Conservation (phyloP, 2,329 filamentous ascomycete genomes). For the Diplodia mutila region DNA sequence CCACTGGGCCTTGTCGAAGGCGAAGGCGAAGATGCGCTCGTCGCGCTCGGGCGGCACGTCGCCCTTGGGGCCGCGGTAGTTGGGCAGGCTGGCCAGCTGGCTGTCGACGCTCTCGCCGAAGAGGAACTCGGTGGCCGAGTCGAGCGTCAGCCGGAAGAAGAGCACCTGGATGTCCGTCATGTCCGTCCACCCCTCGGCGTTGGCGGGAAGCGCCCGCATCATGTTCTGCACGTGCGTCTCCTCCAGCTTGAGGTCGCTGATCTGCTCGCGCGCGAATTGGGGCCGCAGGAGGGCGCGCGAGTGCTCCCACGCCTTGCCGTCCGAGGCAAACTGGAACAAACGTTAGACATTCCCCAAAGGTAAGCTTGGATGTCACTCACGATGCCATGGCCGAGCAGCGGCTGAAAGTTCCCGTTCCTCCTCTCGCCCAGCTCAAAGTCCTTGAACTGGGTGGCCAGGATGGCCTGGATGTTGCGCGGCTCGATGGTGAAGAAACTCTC, state of each 20-base stretch:
- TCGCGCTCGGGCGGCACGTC: conserved; percentile 28
- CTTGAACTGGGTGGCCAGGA: conserved; percentile 51
- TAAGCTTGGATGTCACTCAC: background rate
- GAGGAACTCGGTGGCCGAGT: conserved; percentile 55
- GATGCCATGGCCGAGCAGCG: conserved; percentile 50
- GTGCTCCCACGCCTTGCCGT: conserved; percentile 48
- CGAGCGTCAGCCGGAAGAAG: conserved; percentile 56
- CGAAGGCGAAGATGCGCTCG: conserved; percentile 44
- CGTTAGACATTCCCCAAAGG: conserved; percentile 29
- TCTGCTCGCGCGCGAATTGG: conserved; percentile 57
- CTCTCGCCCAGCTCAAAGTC: conserved; percentile 48
- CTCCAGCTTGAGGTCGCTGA: conserved; percentile 60
- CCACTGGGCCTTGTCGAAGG: conserved; percentile 49
- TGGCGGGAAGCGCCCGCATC: conserved; percentile 59
- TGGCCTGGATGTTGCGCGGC: conserved; percentile 53
- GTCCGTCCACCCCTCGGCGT: conserved; percentile 48
- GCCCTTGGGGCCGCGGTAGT: background rate
- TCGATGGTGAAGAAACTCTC: conserved; percentile 48
- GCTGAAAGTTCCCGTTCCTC: conserved; percentile 42
- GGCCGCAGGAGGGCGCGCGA: conserved; percentile 56
- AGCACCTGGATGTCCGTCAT: conserved; percentile 46
- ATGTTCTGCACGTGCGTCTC: conserved; percentile 63
- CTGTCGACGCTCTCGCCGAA: conserved; percentile 50
- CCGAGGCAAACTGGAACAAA: conserved; percentile 46
- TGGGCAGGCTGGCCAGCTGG: conserved; percentile 40